Base-by-base conservation (phyloP, 2,329 filamentous ascomycete genomes). In the Aspergillus piperis region DNA sequence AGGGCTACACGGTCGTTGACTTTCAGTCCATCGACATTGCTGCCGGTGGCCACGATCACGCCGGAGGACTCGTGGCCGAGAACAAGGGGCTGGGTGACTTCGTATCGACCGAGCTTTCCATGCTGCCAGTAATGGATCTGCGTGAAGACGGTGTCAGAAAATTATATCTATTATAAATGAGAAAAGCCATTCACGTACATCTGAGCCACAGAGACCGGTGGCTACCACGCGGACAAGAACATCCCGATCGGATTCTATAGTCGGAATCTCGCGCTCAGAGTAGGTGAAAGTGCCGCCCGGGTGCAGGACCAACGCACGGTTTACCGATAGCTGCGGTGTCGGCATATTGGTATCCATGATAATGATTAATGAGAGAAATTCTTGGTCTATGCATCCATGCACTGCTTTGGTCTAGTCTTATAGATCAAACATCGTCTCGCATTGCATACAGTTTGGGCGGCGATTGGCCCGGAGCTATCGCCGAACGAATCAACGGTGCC, bases 181-280 rank as follows among this genome's bases (percentile, higher is more conserved):
- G 5, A 7, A 41, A 3, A 8, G 8, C 19, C 7, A 60, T 67
- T 84, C 64, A 90, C 89, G 3, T 41, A 17, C 38, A 76, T 95
- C 91, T 57, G 87, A 90, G 59, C 91, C 91, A 80, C 91, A 94
- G 77, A 95, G 93, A 66, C 90, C 90, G 2, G 91, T 94, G 81
- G 88, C 92, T 79, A 89, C 87, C 65, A 92, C 82, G 72, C 87
- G 86, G 60, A 94, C 86, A 70, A 92, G 83, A 64, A 94, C 90
- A 75, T 92, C 87, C 80, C 91, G 83, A 23, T 66, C 62, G 23
- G 69, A 66, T 8, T 68, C 50, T 19, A 71, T 47, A 0, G 49
- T 57, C 15, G 68, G 69, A 21, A 44, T 54, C 17, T 38, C 52
- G 27, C 67, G 64, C 7, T 41, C 38, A 15, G 38, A 17, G 38